phyloP scores from a whole-genome alignment of 345 rosid species.

The Dovyalis caffra region DNA sequence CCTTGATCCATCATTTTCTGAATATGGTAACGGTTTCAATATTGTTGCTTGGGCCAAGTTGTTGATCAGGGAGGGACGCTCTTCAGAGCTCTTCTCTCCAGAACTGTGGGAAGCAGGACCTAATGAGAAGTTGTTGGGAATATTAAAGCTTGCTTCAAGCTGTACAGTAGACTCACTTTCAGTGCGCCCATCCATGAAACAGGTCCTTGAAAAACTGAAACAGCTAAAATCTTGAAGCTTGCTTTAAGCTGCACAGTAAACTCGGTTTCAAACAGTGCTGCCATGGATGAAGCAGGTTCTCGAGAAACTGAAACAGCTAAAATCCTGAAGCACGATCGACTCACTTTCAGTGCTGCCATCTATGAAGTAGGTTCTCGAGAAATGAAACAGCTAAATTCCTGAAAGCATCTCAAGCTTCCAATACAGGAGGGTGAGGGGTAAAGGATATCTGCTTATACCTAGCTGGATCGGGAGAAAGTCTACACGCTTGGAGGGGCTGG shows the following conservation, averaged over 20 bases:
- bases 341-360: too few relatives aligned
- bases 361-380: too few relatives aligned
- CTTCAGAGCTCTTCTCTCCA: slow-evolving; percentile 42
- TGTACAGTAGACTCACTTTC: slow-evolving; percentile 58
- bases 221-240: slow-evolving; percentile 14
- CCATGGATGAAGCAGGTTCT: too few relatives aligned
- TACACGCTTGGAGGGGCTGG: too few relatives aligned
- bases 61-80: slow-evolving; percentile 54
- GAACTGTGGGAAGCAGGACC: slow-evolving; percentile 57
- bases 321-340: too few relatives aligned
- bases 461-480: too few relatives aligned
- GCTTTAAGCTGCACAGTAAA: too few relatives aligned
- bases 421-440: not conserved
- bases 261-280: too few relatives aligned
- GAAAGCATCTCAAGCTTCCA: slow-evolving; percentile 13
- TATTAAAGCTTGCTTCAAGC: slow-evolving; percentile 49
- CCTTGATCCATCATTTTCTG: slow-evolving; percentile 67
- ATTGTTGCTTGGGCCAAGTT: slow-evolving; percentile 63
- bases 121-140: slow-evolving; percentile 40
- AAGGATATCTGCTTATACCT: too few relatives aligned
- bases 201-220: slow-evolving; percentile 53
- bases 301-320: too few relatives aligned
- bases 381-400: slow-evolving; percentile 25
- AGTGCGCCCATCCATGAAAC: slow-evolving; percentile 54
- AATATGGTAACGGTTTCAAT: slow-evolving; percentile 60